These are phyloP conservation scores for Aquilaria agallochum DNA, from an alignment of 441 rosid genomes.

Conservation along the genomic window DNA sequence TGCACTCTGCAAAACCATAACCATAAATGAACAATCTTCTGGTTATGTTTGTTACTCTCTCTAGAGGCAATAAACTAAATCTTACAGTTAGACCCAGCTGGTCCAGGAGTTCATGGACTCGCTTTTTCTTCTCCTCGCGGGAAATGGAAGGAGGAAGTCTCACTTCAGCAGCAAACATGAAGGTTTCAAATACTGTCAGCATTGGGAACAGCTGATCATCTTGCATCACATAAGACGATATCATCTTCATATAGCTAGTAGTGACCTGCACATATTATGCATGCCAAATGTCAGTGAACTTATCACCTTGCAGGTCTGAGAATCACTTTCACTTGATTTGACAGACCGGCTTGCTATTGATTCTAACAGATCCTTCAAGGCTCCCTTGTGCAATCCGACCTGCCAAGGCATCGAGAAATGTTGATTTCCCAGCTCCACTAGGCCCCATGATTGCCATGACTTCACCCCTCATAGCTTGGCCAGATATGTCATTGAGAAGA, in stretches of 20 bases:
- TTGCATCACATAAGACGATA: slow-evolving; percentile 90
- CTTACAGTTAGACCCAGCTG: slow-evolving; percentile 67
- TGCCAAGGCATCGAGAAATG: slow-evolving; percentile 81
- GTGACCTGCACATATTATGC: slow-evolving; percentile 32
- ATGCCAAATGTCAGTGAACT: not conserved
- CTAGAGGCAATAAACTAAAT: not conserved
- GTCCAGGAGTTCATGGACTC: slow-evolving; percentile 66
- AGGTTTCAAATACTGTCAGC: slow-evolving; percentile 74
- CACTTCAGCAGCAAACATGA: slow-evolving; percentile 81
- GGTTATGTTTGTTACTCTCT: not conserved
- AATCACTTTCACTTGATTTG: not conserved
- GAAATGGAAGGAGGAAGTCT: slow-evolving; percentile 75
- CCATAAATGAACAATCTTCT: not conserved
- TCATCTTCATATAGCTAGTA: slow-evolving; percentile 67
- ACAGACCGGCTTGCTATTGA: slow-evolving; percentile 55
- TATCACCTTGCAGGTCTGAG: too few species aligned
- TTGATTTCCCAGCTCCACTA: slow-evolving; percentile 89
- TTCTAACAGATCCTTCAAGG: slow-evolving; percentile 65
- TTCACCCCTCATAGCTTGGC: slow-evolving; percentile 68
- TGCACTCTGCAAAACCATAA: slow-evolving; percentile 34
- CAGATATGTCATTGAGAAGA: slow-evolving; percentile 72
- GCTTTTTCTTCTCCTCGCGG: slow-evolving; percentile 54
- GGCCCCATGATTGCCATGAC: slow-evolving; percentile 83
- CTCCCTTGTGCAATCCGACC: slow-evolving; percentile 73
- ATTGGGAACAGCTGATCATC: slow-evolving; percentile 81